Base-by-base conservation (phyloP, 371 early-diverging fungal species). In the Actinomortierella wolfii region DNA sequence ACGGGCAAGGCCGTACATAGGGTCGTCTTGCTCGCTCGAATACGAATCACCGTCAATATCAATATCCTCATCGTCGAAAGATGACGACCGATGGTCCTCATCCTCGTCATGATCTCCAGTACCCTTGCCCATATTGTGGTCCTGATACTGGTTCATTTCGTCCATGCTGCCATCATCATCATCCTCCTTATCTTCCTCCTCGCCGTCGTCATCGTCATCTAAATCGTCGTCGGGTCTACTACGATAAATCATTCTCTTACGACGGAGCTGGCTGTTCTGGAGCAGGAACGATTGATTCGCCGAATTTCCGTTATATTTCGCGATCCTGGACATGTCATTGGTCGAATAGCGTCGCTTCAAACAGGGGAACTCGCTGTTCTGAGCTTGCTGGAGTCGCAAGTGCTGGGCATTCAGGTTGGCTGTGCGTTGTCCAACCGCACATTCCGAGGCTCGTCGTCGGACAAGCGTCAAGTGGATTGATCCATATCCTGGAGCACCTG, bases 401-500 rank as follows among this genome's bases (percentile, higher is more conserved):
- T 68, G 68, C 44, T 67, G 68, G 0, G 75, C 59, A 18, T 65
- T 59, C 59, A 58, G 59, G 4, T 26, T 24, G 2, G 68, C 44
- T 43, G 55, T 59, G 1, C 67, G 58, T 25, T 66, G 67, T n/a
- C 64, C 64, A 17, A 61, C 64, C 1, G 61, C 69, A 18, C 65
- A 68, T 41, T 64, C 68, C 4, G 68, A 67, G 44, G 64, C 68
- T 14, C 65, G 67, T 50, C 65, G 63, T 8, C 64, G 64, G 2
- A 62, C 66, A 2, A 70, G 62, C 7, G 68, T 68, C 51, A 73
- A 34, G 15, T 64, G 69, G 53, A 67, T 67, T 7, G 62, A 67
- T 6, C 64, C 73, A 56, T 60, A 84, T 1, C 83, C 83, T 18
- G 79, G 77, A 23, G 85, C 79, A 26, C 64, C 68, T 13, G 89